These are phyloP conservation scores for Hyaloperonospora arabidopsidis DNA, from an alignment of 352 stramenopile genomes.

Conservation along the genomic window DNA sequence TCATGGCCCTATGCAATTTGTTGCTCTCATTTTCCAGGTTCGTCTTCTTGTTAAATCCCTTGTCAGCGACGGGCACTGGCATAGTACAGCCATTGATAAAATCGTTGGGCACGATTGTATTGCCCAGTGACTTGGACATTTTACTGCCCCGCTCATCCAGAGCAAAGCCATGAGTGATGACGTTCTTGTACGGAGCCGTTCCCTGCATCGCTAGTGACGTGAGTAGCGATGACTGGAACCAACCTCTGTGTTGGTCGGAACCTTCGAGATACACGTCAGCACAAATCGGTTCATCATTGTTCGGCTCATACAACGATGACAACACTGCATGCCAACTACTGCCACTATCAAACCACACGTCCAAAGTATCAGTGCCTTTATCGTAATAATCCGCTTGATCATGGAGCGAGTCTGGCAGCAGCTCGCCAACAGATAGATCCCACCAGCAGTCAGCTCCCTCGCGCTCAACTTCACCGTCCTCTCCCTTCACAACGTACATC, in stretches of 20 bases:
- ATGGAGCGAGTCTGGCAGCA: conserved; percentile 55
- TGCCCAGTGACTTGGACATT: conserved; percentile 98
- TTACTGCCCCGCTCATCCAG: conserved; percentile 98
- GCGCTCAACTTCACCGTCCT: conserved; percentile 33
- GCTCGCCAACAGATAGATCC: conserved; percentile 74
- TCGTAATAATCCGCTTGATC: conserved; percentile 83
- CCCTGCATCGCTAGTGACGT: conserved; percentile 85
- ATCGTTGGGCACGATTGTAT: conserved; percentile 90
- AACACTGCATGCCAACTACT: conserved; percentile 72
- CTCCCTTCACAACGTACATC: conserved; percentile 28
- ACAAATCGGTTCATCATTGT: conserved; percentile 57
- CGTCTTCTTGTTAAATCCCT: conserved; percentile 48
- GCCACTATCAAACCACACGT: conserved; percentile 99
- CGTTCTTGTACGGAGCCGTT: conserved; percentile 89
- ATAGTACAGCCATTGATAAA: conserved; percentile 90
- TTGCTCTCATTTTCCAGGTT: conserved; percentile 62
- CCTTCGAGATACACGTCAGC: conserved; percentile 96
- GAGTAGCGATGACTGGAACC: conserved; percentile 98
- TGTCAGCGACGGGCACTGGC: conserved; percentile 17
- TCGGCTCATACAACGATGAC: conserved; percentile 22
- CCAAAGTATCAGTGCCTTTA: conserved; percentile 96
- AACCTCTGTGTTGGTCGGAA: conserved; percentile 96
- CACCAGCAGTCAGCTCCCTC: conserved; percentile 96
- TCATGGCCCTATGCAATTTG: conserved; percentile 58
- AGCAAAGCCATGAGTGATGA: conserved; percentile 98